Conservation (phyloP, 2,329 filamentous ascomycete species). For the Talaromyces sp. region DNA sequence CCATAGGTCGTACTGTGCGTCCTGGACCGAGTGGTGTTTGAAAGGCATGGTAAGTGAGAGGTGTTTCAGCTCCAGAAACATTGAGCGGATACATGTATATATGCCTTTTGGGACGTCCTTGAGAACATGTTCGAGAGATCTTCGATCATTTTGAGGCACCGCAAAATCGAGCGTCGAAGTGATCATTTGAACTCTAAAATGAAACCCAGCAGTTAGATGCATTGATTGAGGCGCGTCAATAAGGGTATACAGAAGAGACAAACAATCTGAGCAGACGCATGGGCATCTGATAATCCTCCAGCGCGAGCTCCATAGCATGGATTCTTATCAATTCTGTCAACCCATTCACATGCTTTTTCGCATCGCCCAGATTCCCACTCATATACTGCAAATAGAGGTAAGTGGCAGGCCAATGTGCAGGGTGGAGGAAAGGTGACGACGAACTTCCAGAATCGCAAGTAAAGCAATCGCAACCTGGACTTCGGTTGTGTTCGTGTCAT, state of each 20-base stretch:
- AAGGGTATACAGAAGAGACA: not conserved
- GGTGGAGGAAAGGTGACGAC: not conserved
- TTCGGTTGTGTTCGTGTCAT: not conserved
- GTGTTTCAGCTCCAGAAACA: conserved; percentile 2
- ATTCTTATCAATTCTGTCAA: not conserved
- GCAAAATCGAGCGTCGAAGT: not conserved
- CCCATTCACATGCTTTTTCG: not conserved
- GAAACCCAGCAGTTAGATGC: too few relatives aligned
- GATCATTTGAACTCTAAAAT: not conserved
- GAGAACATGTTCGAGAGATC: not conserved
- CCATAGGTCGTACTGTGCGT: not conserved
- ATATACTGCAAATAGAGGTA: not conserved
- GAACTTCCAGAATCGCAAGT: conserved; percentile 7
- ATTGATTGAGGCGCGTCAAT: too few relatives aligned
- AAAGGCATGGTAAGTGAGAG: not conserved
- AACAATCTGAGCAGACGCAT: conserved; percentile 4
- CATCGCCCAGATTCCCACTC: not conserved
- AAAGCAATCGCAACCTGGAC: conserved; percentile 6
- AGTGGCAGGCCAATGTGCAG: not conserved
- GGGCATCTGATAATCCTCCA: not conserved
- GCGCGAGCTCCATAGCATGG: too few relatives aligned
- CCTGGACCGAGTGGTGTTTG: not conserved
- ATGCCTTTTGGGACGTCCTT: not conserved
- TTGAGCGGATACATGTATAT: not conserved
- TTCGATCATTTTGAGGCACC: not conserved